A percentile compares a stretch with the other conserved stretches of the same genome.
These are phyloP conservation scores for Xylariaceae sp. DNA, from an alignment of 2,329 filamentous ascomycete genomes.

Conservation along the genomic window DNA sequence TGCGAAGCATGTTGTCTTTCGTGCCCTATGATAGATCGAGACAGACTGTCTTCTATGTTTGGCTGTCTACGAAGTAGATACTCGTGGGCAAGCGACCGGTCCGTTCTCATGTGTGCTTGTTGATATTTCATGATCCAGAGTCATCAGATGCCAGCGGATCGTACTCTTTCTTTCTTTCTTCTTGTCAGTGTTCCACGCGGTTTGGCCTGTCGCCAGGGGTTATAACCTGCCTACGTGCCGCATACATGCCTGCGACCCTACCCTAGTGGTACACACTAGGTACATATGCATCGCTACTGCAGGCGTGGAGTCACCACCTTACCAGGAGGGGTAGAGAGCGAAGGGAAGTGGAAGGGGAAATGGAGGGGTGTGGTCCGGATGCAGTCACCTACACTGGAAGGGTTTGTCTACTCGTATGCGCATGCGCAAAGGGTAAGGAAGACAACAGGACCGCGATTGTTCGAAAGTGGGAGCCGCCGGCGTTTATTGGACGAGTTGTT, in stretches of 20 bases:
- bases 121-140: not conserved
- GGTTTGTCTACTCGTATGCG: not conserved
- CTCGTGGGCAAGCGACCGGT: too few relatives aligned
- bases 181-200: slow-evolving; percentile 17
- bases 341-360: not conserved
- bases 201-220: slow-evolving; percentile 7
- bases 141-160: slow-evolving; percentile 10
- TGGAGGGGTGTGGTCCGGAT: not conserved
- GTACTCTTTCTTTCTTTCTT: not conserved
- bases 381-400: slow-evolving; percentile 6
- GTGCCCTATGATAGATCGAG: slow-evolving; percentile 2
- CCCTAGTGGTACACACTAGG: not conserved
- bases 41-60: not conserved
- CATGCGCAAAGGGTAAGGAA: not conserved
- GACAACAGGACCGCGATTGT: not conserved
- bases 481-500: slow-evolving; percentile 2
- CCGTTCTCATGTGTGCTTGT: too few relatives aligned
- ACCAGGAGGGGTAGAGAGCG: slow-evolving; percentile 6
- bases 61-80: too few relatives aligned
- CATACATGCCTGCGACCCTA: not conserved
- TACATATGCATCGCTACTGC: slow-evolving; percentile 7
- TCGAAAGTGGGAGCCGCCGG: not conserved
- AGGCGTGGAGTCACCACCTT: slow-evolving; percentile 6
- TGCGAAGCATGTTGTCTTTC: slow-evolving; percentile 10
- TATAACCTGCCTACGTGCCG: not conserved